Percentiles rank a stretch among this genome's conserved stretches.
phyloP scores from a whole-genome alignment of 441 rosid genomes.

The Erysimum cheiri region DNA sequence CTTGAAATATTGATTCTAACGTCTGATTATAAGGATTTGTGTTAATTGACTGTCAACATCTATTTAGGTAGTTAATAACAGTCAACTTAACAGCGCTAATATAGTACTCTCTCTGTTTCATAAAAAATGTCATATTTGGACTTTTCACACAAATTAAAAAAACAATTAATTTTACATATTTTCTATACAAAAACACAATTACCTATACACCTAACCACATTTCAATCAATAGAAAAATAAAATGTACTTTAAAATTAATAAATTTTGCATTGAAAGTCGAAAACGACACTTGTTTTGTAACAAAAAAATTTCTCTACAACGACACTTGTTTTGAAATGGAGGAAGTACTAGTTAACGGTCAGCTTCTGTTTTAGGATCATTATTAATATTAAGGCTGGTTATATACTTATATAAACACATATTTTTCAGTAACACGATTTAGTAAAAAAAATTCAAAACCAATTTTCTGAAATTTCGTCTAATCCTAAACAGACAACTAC shows the following conservation, averaged over 20 bases:
- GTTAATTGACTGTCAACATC: neutral
- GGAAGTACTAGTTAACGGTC: neutral
- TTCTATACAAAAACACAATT: too few relatives aligned
- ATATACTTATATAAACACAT: neutral
- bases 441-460: neutral
- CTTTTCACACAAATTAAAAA: too few relatives aligned
- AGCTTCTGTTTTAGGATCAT: neutral
- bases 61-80: neutral
- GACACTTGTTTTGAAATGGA: too few relatives aligned
- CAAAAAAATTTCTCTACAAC: too few relatives aligned
- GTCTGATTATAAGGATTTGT: slow-evolving; percentile 2
- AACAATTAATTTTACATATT: too few relatives aligned
- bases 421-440: neutral
- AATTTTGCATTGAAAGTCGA: too few relatives aligned
- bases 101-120: neutral
- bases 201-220: too few relatives aligned
- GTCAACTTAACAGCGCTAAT: neutral
- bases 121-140: too few relatives aligned
- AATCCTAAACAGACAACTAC: neutral
- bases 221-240: too few relatives aligned
- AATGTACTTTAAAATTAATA: too few relatives aligned
- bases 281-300: too few relatives aligned
- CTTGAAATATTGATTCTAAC: neutral
- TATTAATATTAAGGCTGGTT: neutral
- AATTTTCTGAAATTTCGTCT: neutral